Percentiles rank a stretch among this genome's conserved stretches.
Evolutionary conservation across 2,329 filamentous ascomycete species (phyloP).

Genomic region (Pyricularia sp.): DNA sequence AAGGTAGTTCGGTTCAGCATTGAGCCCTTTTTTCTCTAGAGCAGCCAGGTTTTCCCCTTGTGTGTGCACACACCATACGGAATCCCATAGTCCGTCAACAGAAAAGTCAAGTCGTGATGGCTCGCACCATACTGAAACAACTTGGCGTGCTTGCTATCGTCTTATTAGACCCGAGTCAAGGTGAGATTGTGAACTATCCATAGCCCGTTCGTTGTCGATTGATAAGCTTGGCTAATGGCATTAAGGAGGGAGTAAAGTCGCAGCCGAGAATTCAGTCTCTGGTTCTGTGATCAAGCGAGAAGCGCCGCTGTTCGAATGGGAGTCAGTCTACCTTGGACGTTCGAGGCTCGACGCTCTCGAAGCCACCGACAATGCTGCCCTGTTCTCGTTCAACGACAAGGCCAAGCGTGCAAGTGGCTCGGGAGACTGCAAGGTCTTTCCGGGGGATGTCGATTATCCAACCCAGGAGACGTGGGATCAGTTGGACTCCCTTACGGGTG

Average conservation of each 20-base stretch:
- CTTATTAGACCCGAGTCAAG: not conserved
- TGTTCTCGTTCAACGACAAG: not conserved
- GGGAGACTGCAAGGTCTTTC: not conserved
- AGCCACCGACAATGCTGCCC: not conserved
- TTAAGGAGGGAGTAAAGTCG: not conserved
- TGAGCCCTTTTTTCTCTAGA: not conserved
- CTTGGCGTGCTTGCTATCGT: not conserved
- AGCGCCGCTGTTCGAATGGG: not conserved
- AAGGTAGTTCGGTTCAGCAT: not conserved
- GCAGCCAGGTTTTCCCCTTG: not conserved
- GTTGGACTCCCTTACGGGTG: conserved; percentile 17
- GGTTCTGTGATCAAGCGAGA: not conserved
- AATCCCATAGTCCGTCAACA: no score
- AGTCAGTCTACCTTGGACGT: not conserved
- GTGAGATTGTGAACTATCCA: not conserved
- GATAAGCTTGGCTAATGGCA: not conserved
- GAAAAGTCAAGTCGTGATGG: not conserved
- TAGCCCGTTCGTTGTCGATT: not conserved
- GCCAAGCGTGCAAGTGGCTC: not conserved
- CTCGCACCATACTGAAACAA: not conserved
- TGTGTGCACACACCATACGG: not conserved
- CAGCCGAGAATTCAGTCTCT: not conserved
- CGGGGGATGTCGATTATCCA: not conserved
- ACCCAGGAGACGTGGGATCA: not conserved
- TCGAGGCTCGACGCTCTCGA: not conserved